Conservation (phyloP, 495 filamentous ascomycete genomes). For the Hypoxylon fragiforme region DNA sequence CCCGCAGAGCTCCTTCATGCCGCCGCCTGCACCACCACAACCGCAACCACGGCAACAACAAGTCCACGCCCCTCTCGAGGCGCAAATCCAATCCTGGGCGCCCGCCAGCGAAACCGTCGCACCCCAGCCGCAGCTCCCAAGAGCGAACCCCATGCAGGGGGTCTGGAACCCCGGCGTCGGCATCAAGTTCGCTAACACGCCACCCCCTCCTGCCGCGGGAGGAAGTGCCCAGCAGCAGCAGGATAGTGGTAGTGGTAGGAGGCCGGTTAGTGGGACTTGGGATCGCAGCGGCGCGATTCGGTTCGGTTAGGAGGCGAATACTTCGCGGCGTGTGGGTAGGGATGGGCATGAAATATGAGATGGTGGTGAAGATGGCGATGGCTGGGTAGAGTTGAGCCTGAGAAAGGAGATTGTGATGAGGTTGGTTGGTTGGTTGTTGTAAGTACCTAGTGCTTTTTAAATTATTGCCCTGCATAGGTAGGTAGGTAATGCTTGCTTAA, state of each 20-base stretch:
- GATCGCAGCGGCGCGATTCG: constrained; percentile 65
- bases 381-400: background rate
- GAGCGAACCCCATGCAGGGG: constrained; percentile 53
- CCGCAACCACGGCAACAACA: constrained; percentile 40
- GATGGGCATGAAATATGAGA: too few relatives aligned
- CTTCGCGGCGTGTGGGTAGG: constrained; percentile 75
- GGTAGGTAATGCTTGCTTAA: too few relatives aligned
- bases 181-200: constrained; percentile 65
- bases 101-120: constrained; percentile 47
- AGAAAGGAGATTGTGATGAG: too few relatives aligned
- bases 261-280: constrained; percentile 51
- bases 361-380: constrained; percentile 80
- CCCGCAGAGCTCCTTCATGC: constrained; percentile 16
- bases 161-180: constrained; percentile 81
- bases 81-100: constrained; percentile 55
- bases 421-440: too few relatives aligned
- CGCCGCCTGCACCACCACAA: constrained; percentile 15
- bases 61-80: constrained; percentile 41
- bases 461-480: too few relatives aligned
- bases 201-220: constrained; percentile 5
- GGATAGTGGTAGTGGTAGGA: too few relatives aligned
- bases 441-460: too few relatives aligned
- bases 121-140: constrained; percentile 54
- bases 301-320: constrained; percentile 54
- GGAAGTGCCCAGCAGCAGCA: constrained; percentile 19